Evolutionary conservation across 768 basidiomycete species (phyloP), one percentile per base, ranked within the genome.

Genomic region (Auriculariales sp.): DNA sequence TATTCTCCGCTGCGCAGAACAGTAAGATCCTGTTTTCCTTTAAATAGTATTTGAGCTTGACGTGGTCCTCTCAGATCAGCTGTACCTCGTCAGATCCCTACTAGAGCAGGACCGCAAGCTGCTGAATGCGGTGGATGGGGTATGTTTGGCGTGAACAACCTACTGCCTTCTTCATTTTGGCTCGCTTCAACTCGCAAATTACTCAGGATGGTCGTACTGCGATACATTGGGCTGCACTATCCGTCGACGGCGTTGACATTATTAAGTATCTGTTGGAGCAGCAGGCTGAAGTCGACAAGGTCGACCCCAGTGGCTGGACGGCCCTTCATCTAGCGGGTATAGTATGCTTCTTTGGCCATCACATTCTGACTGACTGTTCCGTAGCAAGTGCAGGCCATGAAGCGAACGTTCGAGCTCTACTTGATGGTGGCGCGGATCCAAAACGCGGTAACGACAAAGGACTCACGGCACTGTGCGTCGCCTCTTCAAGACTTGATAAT

Each of bases 151-250:
- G 27, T 28, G 12, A 2, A 31, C 47, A 25, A 22, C 17, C n/a
- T n/a, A 44, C 36, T 47, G 15, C 11, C 25, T n/a, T n/a, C n/a
- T n/a, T n/a, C n/a, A n/a, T n/a, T 25, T 12, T 19, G 39, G 19
- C 22, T 24, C 39, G 39, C 39, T 19, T 44, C 39, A 19, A 44
- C 39, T 44, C 19, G 27, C 22, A 22, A n/a, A 35, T 35, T 15
- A 25, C 27, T 48, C 52, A 88, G 85, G 87, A 91, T 61, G 80
- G 72, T 32, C 71, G 88, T 29, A 86, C 88, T 0, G 75, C 88
- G 7, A 65, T 91, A n/a, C 88, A 91, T 58, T 89, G 86, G 85
- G 83, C 86, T 50, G 78, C 86, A 11, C 81, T 80, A 10, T 77
- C 77, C 17, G 31, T 48, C 6, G 86, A 84, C 47, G 73, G 80